Base-by-base conservation (phyloP, 2,329 filamentous ascomycete genomes). In the Penicillium sp. region DNA sequence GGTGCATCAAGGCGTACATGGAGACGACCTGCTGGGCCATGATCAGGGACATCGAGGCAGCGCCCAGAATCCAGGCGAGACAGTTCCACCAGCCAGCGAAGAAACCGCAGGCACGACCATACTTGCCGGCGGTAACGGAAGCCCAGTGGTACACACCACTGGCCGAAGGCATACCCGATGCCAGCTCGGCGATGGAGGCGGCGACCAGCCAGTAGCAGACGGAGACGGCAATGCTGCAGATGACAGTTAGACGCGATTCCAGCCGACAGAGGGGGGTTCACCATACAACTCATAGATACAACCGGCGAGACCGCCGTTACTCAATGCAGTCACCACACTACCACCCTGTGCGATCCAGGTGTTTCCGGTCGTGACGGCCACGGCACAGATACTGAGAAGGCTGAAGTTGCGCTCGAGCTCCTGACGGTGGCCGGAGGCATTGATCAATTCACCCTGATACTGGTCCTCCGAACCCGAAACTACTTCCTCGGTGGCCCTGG, bases 341-440 rank as follows among this genome's bases (percentile, higher is more conserved):
- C 83, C 83, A 48, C 82, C 84, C 52, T 86, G 71, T 5, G 83
- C 81, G 48, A 83, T 78, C 83, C 83, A 87, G 16, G 83, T 83
- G 61, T 85, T 86, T 66, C 85, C 83, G 22, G 84, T 81, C 1
- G 82, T 85, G 45, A 86, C 69, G 0, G 81, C 83, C 41, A 83
- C 75, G 22, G 81, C 82, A 46, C 82, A 81, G 38, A 86, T 79
- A 45, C 79, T 80, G 42, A 84, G 59, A 8, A 86, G 70, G 31
- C 81, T 78, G 66, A 86, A 87, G 61, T 87, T 84, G 14, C 84
- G 76, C 51, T 80, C 78, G 33, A 87, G 70, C 65, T 87, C 83
- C 66, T 87, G 83, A 54, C 73, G 75, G 66, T 87, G 83, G 5
- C 84, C 84, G 2, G 84, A 84, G 1, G 82, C 82, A 62, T 87